Percentiles rank a stretch among this genome's conserved stretches.
Evolutionary conservation across 192 early-diverging fungal species (phyloP).

Genomic region (Podila verticillata): DNA sequence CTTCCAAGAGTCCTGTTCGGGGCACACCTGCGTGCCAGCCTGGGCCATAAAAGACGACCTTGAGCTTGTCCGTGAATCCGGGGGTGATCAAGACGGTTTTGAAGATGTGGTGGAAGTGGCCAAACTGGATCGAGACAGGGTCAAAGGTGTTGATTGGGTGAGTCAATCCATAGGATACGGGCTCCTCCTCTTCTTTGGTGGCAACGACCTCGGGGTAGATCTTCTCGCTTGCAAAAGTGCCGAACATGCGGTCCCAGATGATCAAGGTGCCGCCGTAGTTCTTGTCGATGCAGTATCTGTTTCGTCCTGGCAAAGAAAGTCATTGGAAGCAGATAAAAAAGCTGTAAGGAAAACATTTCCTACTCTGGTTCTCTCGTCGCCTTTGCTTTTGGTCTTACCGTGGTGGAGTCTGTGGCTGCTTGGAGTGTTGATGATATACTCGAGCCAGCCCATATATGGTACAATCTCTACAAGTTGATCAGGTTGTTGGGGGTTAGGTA

Average conservation of each 20-base stretch:
- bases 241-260: slow-evolving; percentile 72
- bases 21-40: slow-evolving; percentile 63
- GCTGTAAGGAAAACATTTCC: too few relatives aligned
- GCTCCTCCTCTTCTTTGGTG: slow-evolving; percentile 52
- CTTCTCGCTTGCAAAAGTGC: slow-evolving; percentile 62
- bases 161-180: slow-evolving; percentile 63
- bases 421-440: slow-evolving; percentile 72
- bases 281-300: slow-evolving; percentile 73
- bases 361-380: not conserved
- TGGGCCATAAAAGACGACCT: slow-evolving; percentile 63
- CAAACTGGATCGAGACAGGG: slow-evolving; percentile 62
- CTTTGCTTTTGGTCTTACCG: slow-evolving; percentile 5
- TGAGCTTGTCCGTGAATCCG: slow-evolving; percentile 55
- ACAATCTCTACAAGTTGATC: slow-evolving; percentile 53
- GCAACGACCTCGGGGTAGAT: slow-evolving; percentile 46
- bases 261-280: slow-evolving; percentile 71
- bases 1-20: slow-evolving; percentile 53
- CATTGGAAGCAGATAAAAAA: not conserved
- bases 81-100: slow-evolving; percentile 53
- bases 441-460: slow-evolving; percentile 61
- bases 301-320: slow-evolving; percentile 40
- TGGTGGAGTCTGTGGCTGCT: slow-evolving; percentile 70
- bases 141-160: slow-evolving; percentile 72
- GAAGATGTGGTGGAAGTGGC: slow-evolving; percentile 60
- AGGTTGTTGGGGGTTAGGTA: not conserved